Evolutionary conservation across 2,329 filamentous ascomycete species (phyloP), one percentile per base, ranked within the genome.

Genomic region (Cordyceps farinosa): DNA sequence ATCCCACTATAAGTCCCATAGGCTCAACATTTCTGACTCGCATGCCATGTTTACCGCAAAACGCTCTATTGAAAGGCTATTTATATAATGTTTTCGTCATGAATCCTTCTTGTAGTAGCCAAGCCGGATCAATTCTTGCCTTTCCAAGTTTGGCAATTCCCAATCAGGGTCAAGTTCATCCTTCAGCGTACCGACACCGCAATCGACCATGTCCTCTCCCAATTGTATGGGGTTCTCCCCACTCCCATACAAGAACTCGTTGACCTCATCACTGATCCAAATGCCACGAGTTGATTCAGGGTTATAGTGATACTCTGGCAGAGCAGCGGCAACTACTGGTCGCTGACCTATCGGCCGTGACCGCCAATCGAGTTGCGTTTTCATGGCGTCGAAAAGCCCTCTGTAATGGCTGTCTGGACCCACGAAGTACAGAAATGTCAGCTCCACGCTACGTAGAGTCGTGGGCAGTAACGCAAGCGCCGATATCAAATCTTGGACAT

Each of bases 381-480:
- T 29, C 51, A 53, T 53, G 3, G 8, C 9, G 22, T 44, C 42
- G n/a, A 44, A 44, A 10, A 22, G 30, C 30, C 2, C 34, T 22
- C 27, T 29, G 11, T 32, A 32, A 38, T 36, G 15, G 6, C 34
- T 8, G 17, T 32, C 17, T 36, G 4, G 10, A 27, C 29, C 50
- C 15, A 52, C 29, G 38, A 71, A 70, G 22, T 22, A 11, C 13
- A 73, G 58, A 38, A 69, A 67, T 59, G 70, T 71, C 32, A 74
- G 64, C 48, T 74, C 66, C 5, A 73, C 67, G n/a, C 70, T 69
- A 15, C 69, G 64, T 30, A 70, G 17, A 6, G 68, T 67, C 3
- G 29, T 30, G 1, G 71, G 72, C 7, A 74, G 52, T 3, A 63
- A 40, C n/a, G 62, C 55, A 42, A 75, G 68, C 1, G 72, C 55